Base-by-base conservation (phyloP, 164 flowering plant genomes). In the Dillenia turbinata region DNA sequence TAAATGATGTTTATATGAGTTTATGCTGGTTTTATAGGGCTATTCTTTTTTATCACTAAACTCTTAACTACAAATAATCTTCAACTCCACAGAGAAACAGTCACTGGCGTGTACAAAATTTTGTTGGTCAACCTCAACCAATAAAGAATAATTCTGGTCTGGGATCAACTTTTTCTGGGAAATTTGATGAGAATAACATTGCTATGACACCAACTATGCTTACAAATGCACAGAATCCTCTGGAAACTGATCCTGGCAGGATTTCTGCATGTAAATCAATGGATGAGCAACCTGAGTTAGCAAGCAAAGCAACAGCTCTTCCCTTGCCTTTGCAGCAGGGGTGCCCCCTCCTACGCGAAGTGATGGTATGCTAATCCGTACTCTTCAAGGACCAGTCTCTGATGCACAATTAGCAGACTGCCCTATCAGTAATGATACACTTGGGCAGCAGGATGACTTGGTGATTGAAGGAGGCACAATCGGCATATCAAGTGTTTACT, bases 391-490 rank as follows among this genome's bases (percentile, higher is more conserved):
- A 68, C 78, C 69, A 5, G 44, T 66, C 8, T 62, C 69, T 51
- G 83, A 73, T 69, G 72, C 47, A 16, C 75, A 73, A 44, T 46
- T 81, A 47, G 58, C 67, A 19, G 88, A 79, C 15, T 70, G 72
- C 62, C 83, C 78, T 14, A 12, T 57, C 13, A 66, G 60, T 14
- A 61, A 61, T 61, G 84, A 88, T 66, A 33, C 66, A 8, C 58
- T 68, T 52, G 78, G 65, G 54, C 81, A 78, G 24, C 85, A 62
- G 44, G 93, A 89, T 51, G 92, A 85, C 40, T 69, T 85, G 63
- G 24, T 72, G 13, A 66, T 94, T 67, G 97, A 91, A 83, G 96
- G 90, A 44, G 99, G 99, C 44, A 89, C 92, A 19, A 91, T 91
- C 53, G 88, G 77, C 73, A 69, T 94, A 26, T 85, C 97, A 47